A percentile compares a stretch with the other conserved stretches of the same genome.
These are phyloP conservation scores for Cladophialophora chaetospira DNA, from an alignment of 2,329 filamentous ascomycete genomes.

Conservation along the genomic window DNA sequence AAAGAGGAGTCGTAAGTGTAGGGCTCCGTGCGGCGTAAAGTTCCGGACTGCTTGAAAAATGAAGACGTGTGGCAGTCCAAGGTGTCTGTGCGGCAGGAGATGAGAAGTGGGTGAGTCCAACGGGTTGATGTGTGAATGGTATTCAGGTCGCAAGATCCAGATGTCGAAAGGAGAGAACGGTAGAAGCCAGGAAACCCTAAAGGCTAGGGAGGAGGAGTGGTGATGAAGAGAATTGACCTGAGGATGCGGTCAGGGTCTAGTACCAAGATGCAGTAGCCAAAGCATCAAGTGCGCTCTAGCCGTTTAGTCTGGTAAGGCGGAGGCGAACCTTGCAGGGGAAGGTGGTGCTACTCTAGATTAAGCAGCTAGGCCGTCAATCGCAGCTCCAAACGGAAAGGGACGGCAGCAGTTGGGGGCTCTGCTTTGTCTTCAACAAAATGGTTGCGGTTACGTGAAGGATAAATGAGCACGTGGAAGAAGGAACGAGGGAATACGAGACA, in stretches of 20 bases:
- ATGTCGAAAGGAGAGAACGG: not conserved
- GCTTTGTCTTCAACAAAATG: too few relatives aligned
- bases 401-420: not conserved
- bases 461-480: not conserved
- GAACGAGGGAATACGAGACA: not conserved
- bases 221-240: not conserved
- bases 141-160: too few relatives aligned
- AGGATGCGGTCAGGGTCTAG: slow-evolving; percentile 20
- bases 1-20: not conserved
- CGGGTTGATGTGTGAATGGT: too few relatives aligned
- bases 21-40: too few relatives aligned
- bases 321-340: slow-evolving; percentile 11
- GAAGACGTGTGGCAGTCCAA: not conserved
- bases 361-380: slow-evolving; percentile 4
- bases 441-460: not conserved
- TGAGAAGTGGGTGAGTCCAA: too few relatives aligned
- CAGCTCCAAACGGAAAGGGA: not conserved
- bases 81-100: not conserved
- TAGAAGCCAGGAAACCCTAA: not conserved
- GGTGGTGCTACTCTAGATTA: not conserved
- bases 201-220: not conserved
- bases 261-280: slow-evolving; percentile 14
- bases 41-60: too few relatives aligned
- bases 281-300: slow-evolving; percentile 12
- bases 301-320: slow-evolving; percentile 22